phyloP scores from a whole-genome alignment of 768 basidiomycete genomes.

The Lyophyllum atratum region DNA sequence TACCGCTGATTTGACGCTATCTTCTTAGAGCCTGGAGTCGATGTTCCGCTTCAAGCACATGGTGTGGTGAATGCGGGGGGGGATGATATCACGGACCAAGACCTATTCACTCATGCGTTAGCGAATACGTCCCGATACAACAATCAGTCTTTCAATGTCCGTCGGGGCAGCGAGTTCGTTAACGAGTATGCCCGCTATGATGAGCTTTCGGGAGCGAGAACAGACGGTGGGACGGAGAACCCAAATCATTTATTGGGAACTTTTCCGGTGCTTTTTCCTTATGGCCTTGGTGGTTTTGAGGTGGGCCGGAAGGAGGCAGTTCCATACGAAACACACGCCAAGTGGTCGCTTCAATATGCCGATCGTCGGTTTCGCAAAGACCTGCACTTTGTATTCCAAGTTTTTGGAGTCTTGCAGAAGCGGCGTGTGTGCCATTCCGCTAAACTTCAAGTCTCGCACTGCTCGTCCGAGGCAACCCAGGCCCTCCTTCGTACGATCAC shows the following conservation, averaged over 20 bases:
- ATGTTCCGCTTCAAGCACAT: not conserved
- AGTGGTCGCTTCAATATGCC: not conserved
- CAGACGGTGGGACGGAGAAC: not conserved
- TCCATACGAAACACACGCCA: constrained; percentile 16
- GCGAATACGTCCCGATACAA: not conserved
- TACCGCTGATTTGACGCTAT: too few species aligned
- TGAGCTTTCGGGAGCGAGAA: not conserved
- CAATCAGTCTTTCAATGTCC: not conserved
- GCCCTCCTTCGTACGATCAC: constrained; percentile 24
- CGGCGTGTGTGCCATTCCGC: constrained; percentile 24
- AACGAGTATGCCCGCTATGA: constrained; percentile 5
- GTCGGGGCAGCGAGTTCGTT: not conserved
- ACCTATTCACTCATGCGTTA: constrained; percentile 1
- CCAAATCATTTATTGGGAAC: constrained; percentile 10
- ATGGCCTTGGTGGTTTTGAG: constrained; percentile 17
- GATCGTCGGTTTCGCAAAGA: constrained; percentile 7
- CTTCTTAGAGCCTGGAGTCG: not conserved
- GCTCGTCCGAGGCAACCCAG: constrained; percentile 23
- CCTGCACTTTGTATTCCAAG: constrained; percentile 27
- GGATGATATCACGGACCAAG: not conserved
- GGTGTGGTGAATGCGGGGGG: not conserved
- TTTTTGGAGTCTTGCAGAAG: constrained; percentile 29
- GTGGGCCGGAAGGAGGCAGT: not conserved
- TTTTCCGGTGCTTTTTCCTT: constrained; percentile 16
- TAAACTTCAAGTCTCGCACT: constrained; percentile 30